These are phyloP conservation scores for Aspergillus sp. DNA, from an alignment of 2,329 filamentous ascomycete species.

Conservation along the genomic window DNA sequence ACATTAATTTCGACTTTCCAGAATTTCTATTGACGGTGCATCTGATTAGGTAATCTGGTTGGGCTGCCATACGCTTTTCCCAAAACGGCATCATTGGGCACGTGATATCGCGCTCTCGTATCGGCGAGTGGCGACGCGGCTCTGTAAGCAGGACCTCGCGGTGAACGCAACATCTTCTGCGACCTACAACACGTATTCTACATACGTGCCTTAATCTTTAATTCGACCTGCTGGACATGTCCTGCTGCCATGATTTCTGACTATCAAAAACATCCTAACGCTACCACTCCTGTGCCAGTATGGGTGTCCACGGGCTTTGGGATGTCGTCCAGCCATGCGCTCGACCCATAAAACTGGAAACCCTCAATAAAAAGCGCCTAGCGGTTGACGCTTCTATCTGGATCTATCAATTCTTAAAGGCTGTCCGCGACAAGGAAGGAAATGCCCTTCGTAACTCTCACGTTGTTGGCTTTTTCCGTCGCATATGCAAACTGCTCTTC, in stretches of 20 bases:
- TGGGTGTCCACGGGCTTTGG: slow-evolving; percentile 99
- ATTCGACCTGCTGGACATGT: not conserved
- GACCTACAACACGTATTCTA: not conserved
- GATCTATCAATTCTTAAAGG: slow-evolving; percentile 99
- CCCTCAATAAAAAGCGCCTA: slow-evolving; percentile 91
- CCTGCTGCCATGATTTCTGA: slow-evolving; percentile 3
- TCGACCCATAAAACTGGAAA: slow-evolving; percentile 92
- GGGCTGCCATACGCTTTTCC: slow-evolving; percentile 10
- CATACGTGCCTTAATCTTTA: not conserved
- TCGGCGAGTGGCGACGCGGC: slow-evolving; percentile 13
- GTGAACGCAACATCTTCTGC: not conserved
- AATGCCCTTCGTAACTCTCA: slow-evolving; percentile 95
- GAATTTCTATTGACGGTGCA: slow-evolving; percentile 15
- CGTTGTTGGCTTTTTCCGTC: slow-evolving; percentile 94
- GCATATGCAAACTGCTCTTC: slow-evolving; percentile 96
- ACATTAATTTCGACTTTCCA: slow-evolving; percentile 13
- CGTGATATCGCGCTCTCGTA: slow-evolving; percentile 22
- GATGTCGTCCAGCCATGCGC: slow-evolving; percentile 93
- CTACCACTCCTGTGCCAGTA: slow-evolving; percentile 37
- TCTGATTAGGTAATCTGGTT: slow-evolving; percentile 19
- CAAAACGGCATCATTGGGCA: slow-evolving; percentile 17
- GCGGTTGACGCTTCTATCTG: slow-evolving; percentile 98
- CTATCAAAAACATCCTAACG: not conserved
- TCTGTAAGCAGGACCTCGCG: not conserved
- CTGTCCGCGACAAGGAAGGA: slow-evolving; percentile 96